Conservation (phyloP, 805 yeast genomes). For the Myxozyma vanderwaltii region DNA sequence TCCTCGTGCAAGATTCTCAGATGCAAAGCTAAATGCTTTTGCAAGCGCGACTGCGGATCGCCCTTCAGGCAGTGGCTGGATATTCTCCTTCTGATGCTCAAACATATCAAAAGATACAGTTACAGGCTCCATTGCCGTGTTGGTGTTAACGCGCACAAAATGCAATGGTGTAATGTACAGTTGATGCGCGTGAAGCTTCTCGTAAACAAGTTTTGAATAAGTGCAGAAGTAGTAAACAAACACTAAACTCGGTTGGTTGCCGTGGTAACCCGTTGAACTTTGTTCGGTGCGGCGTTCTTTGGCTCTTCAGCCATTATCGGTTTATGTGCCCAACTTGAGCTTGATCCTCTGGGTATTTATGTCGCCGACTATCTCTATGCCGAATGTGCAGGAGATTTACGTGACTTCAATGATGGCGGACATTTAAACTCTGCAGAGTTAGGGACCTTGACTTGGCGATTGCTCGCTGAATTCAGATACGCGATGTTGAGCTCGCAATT, state of each 20-base stretch:
- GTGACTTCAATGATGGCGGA: too few species aligned
- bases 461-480: too few species aligned
- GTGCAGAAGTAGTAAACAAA: background rate
- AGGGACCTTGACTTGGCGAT: too few species aligned
- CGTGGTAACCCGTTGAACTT: background rate
- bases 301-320: too few species aligned
- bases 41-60: conserved; percentile 64
- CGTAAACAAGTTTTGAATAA: background rate
- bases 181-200: too few species aligned
- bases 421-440: too few species aligned
- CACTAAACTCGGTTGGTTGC: conserved; percentile 6
- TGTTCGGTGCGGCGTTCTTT: background rate
- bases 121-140: background rate
- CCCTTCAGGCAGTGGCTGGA: conserved; percentile 66
- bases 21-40: conserved; percentile 44
- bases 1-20: conserved; percentile 38
- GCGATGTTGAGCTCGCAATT: too few species aligned
- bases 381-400: too few species aligned
- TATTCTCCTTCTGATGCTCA: conserved; percentile 75
- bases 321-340: too few species aligned
- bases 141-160: background rate
- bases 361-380: too few species aligned
- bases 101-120: conserved; percentile 48
- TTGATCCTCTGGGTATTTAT: too few species aligned
- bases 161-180: too few species aligned